phyloP scores from a whole-genome alignment of 441 rosid species.

The Populus hybrid region DNA sequence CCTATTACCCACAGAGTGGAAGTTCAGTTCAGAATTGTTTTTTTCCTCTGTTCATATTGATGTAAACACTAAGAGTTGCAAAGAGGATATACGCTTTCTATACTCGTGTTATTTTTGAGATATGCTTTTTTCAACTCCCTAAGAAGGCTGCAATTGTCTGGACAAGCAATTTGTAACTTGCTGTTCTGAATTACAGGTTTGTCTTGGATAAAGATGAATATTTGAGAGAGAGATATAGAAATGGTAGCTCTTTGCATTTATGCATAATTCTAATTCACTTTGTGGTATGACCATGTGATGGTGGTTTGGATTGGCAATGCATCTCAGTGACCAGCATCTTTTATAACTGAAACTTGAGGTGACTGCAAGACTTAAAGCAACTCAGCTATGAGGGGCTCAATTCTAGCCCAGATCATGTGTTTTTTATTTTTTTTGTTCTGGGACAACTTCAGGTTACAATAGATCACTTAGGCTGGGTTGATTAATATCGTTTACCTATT shows the following conservation, averaged over 20 bases:
- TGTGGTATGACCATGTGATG: slow-evolving; percentile 31
- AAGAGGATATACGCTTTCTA: neutral
- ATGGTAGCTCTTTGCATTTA: slow-evolving; percentile 27
- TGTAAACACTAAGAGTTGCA: slow-evolving; percentile 1
- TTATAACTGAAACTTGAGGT: slow-evolving; percentile 25
- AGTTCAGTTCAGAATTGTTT: neutral
- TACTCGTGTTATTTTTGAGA: neutral
- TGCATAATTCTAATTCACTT: slow-evolving; percentile 16
- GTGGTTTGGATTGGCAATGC: slow-evolving; percentile 31
- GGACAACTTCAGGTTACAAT: neutral
- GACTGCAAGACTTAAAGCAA: slow-evolving; percentile 22
- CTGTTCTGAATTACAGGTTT: slow-evolving; percentile 11
- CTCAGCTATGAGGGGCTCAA: slow-evolving; percentile 18
- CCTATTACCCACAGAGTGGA: neutral
- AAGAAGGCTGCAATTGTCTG: slow-evolving; percentile 16
- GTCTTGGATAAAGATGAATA: slow-evolving; percentile 19
- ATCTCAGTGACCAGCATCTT: slow-evolving; percentile 24
- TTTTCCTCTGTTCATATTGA: neutral
- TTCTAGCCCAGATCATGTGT: slow-evolving; percentile 11
- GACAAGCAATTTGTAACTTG: slow-evolving; percentile 8
- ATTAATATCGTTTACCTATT: neutral
- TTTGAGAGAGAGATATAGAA: slow-evolving; percentile 5
- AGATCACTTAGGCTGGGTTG: neutral
- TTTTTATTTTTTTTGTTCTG: neutral
- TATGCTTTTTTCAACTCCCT: neutral